Conservation (phyloP, 176 grass and related monocot genomes). For the Ensete ventricosum region DNA sequence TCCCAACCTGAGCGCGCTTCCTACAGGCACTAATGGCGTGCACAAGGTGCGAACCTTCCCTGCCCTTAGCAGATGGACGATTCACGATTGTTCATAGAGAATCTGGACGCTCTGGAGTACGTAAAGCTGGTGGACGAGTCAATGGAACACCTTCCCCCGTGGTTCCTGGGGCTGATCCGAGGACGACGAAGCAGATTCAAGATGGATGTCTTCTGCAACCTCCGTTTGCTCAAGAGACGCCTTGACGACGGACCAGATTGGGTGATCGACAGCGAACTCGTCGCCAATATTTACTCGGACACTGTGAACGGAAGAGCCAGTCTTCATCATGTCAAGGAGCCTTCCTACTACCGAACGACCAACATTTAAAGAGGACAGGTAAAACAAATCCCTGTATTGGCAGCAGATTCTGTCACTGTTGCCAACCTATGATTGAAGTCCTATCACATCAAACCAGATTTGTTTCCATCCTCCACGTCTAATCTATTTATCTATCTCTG, state of each 20-base stretch:
- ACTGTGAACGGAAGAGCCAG: background rate
- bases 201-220: background rate
- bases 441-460: too few species aligned
- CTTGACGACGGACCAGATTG: conserved; percentile 17
- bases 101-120: conserved; percentile 10
- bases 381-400: too few species aligned
- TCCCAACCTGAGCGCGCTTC: conserved; percentile 35
- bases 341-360: background rate
- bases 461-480: too few species aligned
- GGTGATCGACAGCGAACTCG: background rate
- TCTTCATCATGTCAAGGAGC: background rate
- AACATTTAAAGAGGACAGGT: background rate
- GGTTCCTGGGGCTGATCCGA: conserved; percentile 11
- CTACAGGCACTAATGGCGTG: conserved; percentile 26
- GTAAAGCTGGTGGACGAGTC: background rate
- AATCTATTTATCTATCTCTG: too few species aligned
- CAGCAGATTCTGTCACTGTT: too few species aligned
- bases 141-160: conserved; percentile 13
- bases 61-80: conserved; percentile 4
- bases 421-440: too few species aligned
- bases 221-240: conserved; percentile 14
- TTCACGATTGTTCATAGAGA: background rate
- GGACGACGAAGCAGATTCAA: background rate
- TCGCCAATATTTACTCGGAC: background rate
- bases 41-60: conserved; percentile 2